Evolutionary conservation across 2,329 filamentous ascomycete species (phyloP), one percentile per base, ranked within the genome.

Genomic region (Celoporthe dispersa): DNA sequence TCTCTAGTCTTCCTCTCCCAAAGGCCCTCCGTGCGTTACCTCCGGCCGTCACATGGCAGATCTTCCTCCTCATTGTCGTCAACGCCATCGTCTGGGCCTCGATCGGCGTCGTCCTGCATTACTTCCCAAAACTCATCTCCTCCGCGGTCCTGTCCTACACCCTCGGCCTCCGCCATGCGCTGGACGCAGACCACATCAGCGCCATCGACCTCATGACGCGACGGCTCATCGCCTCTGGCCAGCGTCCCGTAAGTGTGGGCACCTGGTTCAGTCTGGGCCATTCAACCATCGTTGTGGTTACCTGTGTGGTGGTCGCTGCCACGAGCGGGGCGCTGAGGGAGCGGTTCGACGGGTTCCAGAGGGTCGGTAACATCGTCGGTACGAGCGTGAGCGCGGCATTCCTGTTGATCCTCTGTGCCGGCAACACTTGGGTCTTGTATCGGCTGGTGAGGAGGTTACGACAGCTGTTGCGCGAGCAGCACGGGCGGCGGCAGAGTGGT

Each of bases 141-240:
- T 91, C 94, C 2, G 93, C 94, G 1, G 90, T 94, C 1, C 87
- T 98, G 0, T 91, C 94, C 35, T 98, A 97, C 80, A 93, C 93
- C 0, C 87, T 98, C 14, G 95, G 95, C 2, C 87, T 98, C 16
- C 91, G 95, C 57, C 95, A 98, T 84, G 95, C 95, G n/a, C 88
- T 98, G 60, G 96, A 98, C 77, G 96, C 95, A n/a, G 95, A 98
- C 80, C 96, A 98, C 79, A 88, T 87, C 76, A 81, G 81, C 75
- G 95, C 94, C 73, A 99, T 98, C 76, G 95, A 98, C 80, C 87
- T 98, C 51, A 97, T 97, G 91, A 98, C 96, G 0, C 88, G 96
- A 3, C 90, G 95, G 8, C 88, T 98, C 33, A 89, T 98, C 51
- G 94, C 94, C 0, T 88, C 92, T 0, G 94, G 94, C 25, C 93